These are phyloP conservation scores for Solanum sitiens DNA, from an alignment of 257 asterid genomes.

Conservation along the genomic window DNA sequence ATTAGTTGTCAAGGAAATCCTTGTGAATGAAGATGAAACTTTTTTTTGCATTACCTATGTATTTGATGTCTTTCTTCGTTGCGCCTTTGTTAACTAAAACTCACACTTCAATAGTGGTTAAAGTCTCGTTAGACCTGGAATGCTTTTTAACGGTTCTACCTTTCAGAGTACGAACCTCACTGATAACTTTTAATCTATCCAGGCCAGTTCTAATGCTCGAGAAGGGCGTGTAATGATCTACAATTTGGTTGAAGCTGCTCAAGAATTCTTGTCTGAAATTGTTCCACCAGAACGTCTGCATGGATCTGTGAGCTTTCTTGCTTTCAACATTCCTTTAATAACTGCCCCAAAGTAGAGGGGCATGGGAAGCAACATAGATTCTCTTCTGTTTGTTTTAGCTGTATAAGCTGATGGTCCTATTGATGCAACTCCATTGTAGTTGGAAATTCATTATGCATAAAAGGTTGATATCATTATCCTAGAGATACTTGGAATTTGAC, in stretches of 20 bases:
- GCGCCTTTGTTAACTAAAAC: background rate
- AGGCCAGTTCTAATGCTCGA: constrained; percentile 93
- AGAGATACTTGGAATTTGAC: background rate
- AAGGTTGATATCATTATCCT: background rate
- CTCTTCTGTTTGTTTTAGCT: background rate
- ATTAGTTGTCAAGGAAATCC: background rate
- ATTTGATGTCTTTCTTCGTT: background rate
- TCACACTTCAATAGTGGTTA: background rate
- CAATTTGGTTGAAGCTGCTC: constrained; percentile 98
- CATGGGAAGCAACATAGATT: background rate
- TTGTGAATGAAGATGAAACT: background rate
- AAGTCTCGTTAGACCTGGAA: background rate
- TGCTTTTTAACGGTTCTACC: background rate
- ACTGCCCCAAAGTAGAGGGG: background rate
- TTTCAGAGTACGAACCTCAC: background rate
- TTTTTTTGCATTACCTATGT: background rate
- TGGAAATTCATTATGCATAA: background rate
- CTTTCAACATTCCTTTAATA: constrained; percentile 3
- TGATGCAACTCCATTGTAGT: background rate
- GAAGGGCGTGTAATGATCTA: constrained; percentile 99
- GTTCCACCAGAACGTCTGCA: constrained; percentile 42
- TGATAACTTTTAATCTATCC: constrained; percentile 10
- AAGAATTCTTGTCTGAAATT: constrained; percentile 92
- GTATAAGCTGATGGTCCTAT: background rate
- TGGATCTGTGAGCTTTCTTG: constrained; percentile 44